Percentiles rank a stretch among this genome's conserved stretches.
Conservation (phyloP, 352 stramenopile species). For the Thalassiosira exigua region DNA sequence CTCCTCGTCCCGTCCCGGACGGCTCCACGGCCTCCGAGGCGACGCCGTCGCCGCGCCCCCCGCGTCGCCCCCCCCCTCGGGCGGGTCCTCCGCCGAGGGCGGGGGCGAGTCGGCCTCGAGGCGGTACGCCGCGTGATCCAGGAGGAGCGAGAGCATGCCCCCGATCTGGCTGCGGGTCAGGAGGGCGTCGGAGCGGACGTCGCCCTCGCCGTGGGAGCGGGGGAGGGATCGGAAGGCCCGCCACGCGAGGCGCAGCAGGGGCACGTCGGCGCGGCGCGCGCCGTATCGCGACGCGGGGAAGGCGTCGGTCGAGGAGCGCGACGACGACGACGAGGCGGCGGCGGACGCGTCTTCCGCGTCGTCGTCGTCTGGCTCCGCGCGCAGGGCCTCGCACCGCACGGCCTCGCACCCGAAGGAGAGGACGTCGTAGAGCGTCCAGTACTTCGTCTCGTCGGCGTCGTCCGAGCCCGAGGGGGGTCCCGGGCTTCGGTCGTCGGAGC, state of each 20-base stretch:
- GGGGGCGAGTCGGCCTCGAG: slow-evolving; percentile 56
- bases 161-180: slow-evolving; percentile 63
- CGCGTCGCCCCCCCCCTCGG: not conserved
- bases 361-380: slow-evolving; percentile 3
- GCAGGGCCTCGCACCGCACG: slow-evolving; percentile 59
- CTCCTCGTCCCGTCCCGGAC: slow-evolving; percentile 18
- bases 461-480: too few relatives aligned
- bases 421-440: slow-evolving; percentile 78
- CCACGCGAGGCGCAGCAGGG: slow-evolving; percentile 61
- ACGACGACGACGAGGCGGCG: too few relatives aligned
- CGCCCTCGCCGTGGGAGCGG: slow-evolving; percentile 24
- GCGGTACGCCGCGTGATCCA: slow-evolving; percentile 69
- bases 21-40: too few relatives aligned
- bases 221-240: slow-evolving; percentile 55
- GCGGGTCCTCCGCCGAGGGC: slow-evolving; percentile 16
- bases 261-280: slow-evolving; percentile 46
- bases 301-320: too few relatives aligned
- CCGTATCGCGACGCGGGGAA: slow-evolving; percentile 11
- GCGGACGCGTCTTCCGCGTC: too few relatives aligned
- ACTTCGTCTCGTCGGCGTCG: slow-evolving; percentile 6
- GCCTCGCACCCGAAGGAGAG: slow-evolving; percentile 79
- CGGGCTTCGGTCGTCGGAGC: not conserved
- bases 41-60: too few relatives aligned
- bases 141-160: slow-evolving; percentile 67
- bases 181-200: too few relatives aligned